These are phyloP conservation scores for Trypanosoma avium DNA, from an alignment of 208 protist species.

Conservation along the genomic window DNA sequence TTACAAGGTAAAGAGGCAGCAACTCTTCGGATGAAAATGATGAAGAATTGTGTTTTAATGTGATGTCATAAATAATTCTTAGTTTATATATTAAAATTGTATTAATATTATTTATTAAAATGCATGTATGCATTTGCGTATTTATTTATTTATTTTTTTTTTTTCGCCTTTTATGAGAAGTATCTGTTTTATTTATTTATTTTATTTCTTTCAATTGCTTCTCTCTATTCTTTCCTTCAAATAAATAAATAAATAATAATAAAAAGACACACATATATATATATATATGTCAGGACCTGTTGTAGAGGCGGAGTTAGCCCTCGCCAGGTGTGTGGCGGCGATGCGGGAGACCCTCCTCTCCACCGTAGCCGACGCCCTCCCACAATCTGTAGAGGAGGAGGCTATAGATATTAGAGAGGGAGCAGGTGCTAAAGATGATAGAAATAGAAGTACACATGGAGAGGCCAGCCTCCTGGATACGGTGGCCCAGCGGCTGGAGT, in stretches of 20 bases:
- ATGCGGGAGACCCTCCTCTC: conserved; percentile 50
- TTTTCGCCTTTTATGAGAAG: not conserved
- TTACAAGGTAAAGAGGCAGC: conserved; percentile 54
- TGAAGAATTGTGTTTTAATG: conserved; percentile 70
- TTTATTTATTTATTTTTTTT: too few relatives aligned
- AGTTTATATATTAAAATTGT: conserved; percentile 7
- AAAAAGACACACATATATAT: not conserved
- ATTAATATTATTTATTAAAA: too few relatives aligned
- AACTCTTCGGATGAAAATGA: conserved; percentile 45
- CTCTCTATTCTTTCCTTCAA: too few relatives aligned
- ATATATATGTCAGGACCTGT: conserved; percentile 68
- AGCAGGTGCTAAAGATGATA: too few relatives aligned
- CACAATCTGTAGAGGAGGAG: conserved; percentile 55
- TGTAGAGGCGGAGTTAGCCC: conserved; percentile 58
- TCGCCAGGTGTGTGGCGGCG: conserved; percentile 53
- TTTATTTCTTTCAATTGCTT: not conserved
- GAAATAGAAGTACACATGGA: too few relatives aligned
- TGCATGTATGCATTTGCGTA: too few relatives aligned
- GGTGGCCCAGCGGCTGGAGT: conserved; percentile 59
- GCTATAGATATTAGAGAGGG: too few relatives aligned
- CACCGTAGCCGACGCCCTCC: conserved; percentile 64
- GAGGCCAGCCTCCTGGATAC: conserved; percentile 31
- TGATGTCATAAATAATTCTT: conserved; percentile 20
- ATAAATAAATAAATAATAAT: too few relatives aligned
- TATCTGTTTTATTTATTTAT: conserved; percentile 1